Evolutionary conservation across 768 basidiomycete species (phyloP), one percentile per base, ranked within the genome.

Genomic region (Tephrocybe sp.): DNA sequence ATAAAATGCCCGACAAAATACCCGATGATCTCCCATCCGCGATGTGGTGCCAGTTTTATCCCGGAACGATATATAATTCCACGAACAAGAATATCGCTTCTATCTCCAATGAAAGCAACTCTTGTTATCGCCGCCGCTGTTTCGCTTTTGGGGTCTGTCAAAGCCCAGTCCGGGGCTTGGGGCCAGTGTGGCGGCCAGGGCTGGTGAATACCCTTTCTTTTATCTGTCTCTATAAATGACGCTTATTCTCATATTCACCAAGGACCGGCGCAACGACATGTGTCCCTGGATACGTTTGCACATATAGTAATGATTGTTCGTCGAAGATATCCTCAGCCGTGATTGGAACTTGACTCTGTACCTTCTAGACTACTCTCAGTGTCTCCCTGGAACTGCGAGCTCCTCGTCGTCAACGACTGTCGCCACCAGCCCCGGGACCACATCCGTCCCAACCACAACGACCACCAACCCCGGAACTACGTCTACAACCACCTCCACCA

Each of bases 301-400:
- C 71, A 1, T 62, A 62, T 32, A 68, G 54, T 41, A 78, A 73
- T 52, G 59, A 67, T 48, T 78, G 74, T 75, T 58, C 10, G 74
- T 73, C 51, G 4, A 17, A 25, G 26, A 14, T 47, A 18, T 33
- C 9, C 23, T 46, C 1, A 43, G 5, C 34, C 12, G 15, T 10
- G 24, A 15, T 34, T 34, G 26, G n/a, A 47, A 34, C 38, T 15
- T 4, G 34, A 38, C n/a, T 26, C 8, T 14, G 10, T 50, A 18
- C 25, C 23, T 33, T n/a, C 41, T 24, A 81, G 79, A 76, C 57
- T 79, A 81, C 58, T 81, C 78, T 2, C 80, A 81, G 62, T 81
- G 81, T 56, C 58, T 78, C 20, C 79, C 79, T 9, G 74, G 70
- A 21, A 55, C 64, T 14, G 63, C n/a, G 38, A 9, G 62, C 18